Conservation (phyloP, 768 basidiomycete genomes). For the Pleurotus giganteus region DNA sequence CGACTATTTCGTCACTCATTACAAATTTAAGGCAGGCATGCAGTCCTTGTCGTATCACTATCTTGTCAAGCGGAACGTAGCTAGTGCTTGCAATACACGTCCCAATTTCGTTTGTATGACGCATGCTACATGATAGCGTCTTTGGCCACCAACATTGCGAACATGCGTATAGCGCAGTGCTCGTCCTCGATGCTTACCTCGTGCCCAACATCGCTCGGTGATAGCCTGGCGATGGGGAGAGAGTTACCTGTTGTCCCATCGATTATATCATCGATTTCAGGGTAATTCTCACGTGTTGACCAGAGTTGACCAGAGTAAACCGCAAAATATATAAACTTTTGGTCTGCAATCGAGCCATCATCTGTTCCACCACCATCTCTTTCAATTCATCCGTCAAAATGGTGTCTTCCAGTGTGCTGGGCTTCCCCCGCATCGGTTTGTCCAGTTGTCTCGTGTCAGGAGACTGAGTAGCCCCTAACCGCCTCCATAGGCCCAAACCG, state of each 20-base stretch:
- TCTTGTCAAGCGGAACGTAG: not conserved
- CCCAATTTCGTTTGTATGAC: not conserved
- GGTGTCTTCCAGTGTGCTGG: conserved; percentile 84
- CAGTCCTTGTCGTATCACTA: not conserved
- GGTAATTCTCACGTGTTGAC: conserved; percentile 11
- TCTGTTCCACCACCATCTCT: conserved; percentile 22
- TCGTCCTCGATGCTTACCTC: conserved; percentile 7
- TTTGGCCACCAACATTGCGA: not conserved
- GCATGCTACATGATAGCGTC: not conserved
- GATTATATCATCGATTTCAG: conserved; percentile 11
- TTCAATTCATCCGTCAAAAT: conserved; percentile 35
- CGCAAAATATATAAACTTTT: conserved; percentile 11
- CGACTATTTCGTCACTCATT: conserved; percentile 7
- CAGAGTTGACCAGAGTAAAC: conserved; percentile 11
- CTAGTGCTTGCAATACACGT: conserved; percentile 5
- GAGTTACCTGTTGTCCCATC: not conserved
- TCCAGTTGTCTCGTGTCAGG: not conserved
- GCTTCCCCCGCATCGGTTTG: conserved; percentile 88
- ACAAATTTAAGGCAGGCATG: not conserved
- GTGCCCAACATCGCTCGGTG: conserved; percentile 6
- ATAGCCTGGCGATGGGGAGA: conserved; percentile 4
- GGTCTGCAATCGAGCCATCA: conserved; percentile 27
- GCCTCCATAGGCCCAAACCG: conserved; percentile 73
- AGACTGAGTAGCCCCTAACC: not conserved
- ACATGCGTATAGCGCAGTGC: no score